These are phyloP conservation scores for Claviceps sp. DNA, from an alignment of 2,329 filamentous ascomycete genomes.

Conservation along the genomic window DNA sequence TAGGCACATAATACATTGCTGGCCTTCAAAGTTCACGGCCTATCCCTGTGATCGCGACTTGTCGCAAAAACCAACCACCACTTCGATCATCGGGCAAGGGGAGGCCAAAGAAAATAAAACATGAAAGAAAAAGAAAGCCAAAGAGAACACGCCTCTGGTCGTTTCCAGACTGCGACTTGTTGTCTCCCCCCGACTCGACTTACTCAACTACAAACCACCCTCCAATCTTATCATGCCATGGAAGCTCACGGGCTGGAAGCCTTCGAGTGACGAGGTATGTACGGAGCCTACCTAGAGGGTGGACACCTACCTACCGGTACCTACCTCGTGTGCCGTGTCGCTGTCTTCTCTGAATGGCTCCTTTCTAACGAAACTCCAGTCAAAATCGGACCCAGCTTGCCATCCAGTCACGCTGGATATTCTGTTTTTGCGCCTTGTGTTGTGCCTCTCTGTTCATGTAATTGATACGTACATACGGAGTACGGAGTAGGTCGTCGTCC, in stretches of 20 bases:
- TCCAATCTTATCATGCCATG: conserved; percentile 4
- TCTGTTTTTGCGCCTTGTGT: too few species aligned
- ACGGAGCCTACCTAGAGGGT: conserved; percentile 4
- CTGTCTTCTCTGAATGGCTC: conserved; percentile 1
- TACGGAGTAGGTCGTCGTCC: too few species aligned
- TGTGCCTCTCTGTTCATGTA: too few species aligned
- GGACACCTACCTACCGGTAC: neutral
- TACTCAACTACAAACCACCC: conserved; percentile 1
- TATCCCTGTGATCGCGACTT: neutral
- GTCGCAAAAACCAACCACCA: neutral
- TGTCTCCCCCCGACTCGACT: neutral
- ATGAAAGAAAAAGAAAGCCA: neutral
- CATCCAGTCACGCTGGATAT: neutral
- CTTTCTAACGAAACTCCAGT: conserved; percentile 1
- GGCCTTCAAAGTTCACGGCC: neutral
- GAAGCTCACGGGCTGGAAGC: conserved; percentile 4
- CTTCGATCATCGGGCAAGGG: neutral
- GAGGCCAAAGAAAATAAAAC: too few species aligned
- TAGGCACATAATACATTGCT: neutral
- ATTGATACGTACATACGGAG: too few species aligned
- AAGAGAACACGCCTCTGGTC: neutral
- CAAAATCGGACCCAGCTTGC: neutral
- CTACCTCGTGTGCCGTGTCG: conserved; percentile 4
- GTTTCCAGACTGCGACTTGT: neutral
- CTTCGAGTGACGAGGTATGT: conserved; percentile 1